Conservation (phyloP, 163 green algal genomes). For the Scenedesmus sp. region DNA sequence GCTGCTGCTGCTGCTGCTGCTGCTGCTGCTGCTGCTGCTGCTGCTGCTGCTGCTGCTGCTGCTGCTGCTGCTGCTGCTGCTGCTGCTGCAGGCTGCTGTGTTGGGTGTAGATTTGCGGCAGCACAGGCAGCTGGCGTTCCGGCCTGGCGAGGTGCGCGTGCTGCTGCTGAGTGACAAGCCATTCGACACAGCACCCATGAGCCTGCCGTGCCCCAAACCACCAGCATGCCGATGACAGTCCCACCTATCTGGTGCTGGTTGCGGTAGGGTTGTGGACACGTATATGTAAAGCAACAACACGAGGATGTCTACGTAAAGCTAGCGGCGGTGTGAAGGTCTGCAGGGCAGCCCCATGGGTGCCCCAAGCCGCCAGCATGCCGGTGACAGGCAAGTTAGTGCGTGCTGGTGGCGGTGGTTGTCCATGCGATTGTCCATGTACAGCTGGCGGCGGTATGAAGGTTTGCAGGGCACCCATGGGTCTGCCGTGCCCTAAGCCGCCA, state of each 20-base stretch:
- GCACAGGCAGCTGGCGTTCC: slow-evolving; percentile 70
- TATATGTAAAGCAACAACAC: too few relatives aligned
- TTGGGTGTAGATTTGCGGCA: slow-evolving; percentile 73
- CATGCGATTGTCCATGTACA: too few relatives aligned
- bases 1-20: background rate
- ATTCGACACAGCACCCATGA: slow-evolving; percentile 46
- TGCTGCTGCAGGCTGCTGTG: slow-evolving; percentile 66
- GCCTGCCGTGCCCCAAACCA: slow-evolving; percentile 64
- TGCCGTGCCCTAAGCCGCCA: slow-evolving; percentile 67
- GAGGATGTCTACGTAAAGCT: too few relatives aligned
- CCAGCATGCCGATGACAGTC: slow-evolving; percentile 59
- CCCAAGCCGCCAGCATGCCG: slow-evolving; percentile 64
- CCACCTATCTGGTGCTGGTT: too few relatives aligned
- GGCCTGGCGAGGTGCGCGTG: slow-evolving; percentile 72
- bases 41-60: background rate
- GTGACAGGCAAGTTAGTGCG: too few relatives aligned
- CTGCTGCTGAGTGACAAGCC: slow-evolving; percentile 59
- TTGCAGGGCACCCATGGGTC: slow-evolving; percentile 32
- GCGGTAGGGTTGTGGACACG: too few relatives aligned
- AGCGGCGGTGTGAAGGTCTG: too few relatives aligned
- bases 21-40: background rate
- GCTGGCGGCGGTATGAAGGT: too few relatives aligned
- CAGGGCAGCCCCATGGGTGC: slow-evolving; percentile 41
- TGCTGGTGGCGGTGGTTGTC: too few relatives aligned
- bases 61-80: slow-evolving; percentile 1